A percentile compares a stretch with the other conserved stretches of the same genome.
These are phyloP conservation scores for Senna tora DNA, from an alignment of 306 rosid genomes.

Conservation along the genomic window DNA sequence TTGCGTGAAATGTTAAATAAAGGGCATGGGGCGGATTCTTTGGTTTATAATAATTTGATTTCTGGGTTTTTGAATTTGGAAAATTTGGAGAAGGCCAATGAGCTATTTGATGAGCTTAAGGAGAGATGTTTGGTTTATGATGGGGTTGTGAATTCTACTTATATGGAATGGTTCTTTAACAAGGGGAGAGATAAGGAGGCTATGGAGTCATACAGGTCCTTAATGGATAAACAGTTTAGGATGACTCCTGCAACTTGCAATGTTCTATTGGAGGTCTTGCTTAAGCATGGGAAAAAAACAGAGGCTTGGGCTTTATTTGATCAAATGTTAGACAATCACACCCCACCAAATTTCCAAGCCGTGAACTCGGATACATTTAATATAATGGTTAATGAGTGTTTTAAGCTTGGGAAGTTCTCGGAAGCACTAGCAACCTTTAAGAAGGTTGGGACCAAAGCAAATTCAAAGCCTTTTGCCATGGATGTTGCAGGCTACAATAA, in stretches of 20 bases:
- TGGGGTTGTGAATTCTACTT: conserved; percentile 88
- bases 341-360: conserved; percentile 86
- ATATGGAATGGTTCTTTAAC: conserved; percentile 83
- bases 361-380: conserved; percentile 89
- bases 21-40: conserved; percentile 89
- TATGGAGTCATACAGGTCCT: conserved; percentile 82
- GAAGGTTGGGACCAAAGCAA: conserved; percentile 74
- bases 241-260: conserved; percentile 90
- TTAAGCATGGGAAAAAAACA: conserved; percentile 56
- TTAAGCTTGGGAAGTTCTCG: conserved; percentile 57
- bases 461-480: conserved; percentile 85
- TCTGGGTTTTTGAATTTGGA: conserved; percentile 68
- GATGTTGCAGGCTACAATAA: conserved; percentile 92
- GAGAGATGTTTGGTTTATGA: conserved; percentile 88
- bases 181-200: conserved; percentile 76
- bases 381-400: conserved; percentile 85
- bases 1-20: conserved; percentile 88
- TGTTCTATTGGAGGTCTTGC: conserved; percentile 79
- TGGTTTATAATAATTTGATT: conserved; percentile 80
- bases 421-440: conserved; percentile 73
- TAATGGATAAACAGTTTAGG: conserved; percentile 68
- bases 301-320: conserved; percentile 76
- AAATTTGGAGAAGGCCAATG: conserved; percentile 80
- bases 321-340: conserved; percentile 85
- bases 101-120: conserved; percentile 88